Conservation (phyloP, 2,329 filamentous ascomycete species). For the Proliferodiscus dingleyae region DNA sequence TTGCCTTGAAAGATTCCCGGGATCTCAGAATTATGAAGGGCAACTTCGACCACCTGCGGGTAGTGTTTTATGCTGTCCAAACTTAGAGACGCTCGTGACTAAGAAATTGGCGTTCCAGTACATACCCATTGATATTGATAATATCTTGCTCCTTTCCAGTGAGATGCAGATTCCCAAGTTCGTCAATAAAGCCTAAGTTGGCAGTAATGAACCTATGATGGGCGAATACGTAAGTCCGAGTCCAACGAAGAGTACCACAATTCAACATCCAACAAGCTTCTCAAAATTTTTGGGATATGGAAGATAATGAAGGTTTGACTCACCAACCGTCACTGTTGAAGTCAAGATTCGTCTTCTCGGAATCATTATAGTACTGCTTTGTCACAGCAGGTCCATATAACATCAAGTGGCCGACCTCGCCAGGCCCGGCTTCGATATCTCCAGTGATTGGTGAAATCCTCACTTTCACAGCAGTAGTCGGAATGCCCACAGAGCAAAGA, state of each 20-base stretch:
- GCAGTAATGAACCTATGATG: conserved; percentile 32
- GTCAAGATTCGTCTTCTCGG: conserved; percentile 49
- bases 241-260: too few species aligned
- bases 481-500: conserved; percentile 37
- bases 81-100: too few species aligned
- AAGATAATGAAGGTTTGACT: too few species aligned
- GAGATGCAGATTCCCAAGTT: conserved; percentile 33
- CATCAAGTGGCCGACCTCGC: background rate
- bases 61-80: conserved; percentile 35
- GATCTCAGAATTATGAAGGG: conserved; percentile 34
- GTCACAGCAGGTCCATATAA: conserved; percentile 48
- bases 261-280: too few species aligned
- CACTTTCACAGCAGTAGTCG: conserved; percentile 37
- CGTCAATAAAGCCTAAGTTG: conserved; percentile 35
- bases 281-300: too few species aligned
- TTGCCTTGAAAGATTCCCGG: conserved; percentile 25
- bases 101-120: too few species aligned
- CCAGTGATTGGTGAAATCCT: conserved; percentile 26
- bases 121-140: conserved; percentile 40
- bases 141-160: conserved; percentile 38
- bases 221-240: too few species aligned
- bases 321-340: conserved; percentile 46
- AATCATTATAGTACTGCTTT: conserved; percentile 41
- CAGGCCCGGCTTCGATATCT: conserved; percentile 15
- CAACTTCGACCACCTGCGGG: conserved; percentile 35